Percentiles rank a stretch among this genome's conserved stretches.
Evolutionary conservation across 129 eudicot species (phyloP).

Genomic region (Ambrosia trifida): DNA sequence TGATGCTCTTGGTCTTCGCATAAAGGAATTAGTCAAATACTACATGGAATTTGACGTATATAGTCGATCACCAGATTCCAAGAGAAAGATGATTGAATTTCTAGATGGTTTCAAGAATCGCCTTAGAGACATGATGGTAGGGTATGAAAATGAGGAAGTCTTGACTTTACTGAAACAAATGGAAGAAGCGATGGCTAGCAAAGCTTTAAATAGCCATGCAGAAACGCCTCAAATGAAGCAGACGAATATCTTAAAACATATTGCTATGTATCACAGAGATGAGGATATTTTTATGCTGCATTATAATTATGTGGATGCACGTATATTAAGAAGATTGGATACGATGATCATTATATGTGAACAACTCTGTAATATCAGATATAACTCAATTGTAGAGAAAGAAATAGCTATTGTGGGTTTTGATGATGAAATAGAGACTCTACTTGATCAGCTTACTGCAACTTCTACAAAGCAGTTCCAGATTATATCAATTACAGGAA

Average conservation of each 20-base stretch:
- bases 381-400: neutral
- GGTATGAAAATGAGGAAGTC: slow-evolving; percentile 26
- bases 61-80: neutral
- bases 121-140: slow-evolving; percentile 23
- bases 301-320: too few species aligned
- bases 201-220: neutral
- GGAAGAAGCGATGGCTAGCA: neutral
- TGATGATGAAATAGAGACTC: slow-evolving; percentile 27
- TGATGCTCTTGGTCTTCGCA: too few species aligned
- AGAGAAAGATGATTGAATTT: neutral
- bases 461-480: slow-evolving; percentile 1
- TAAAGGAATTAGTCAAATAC: too few species aligned
- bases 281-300: too few species aligned
- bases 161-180: neutral
- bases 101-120: slow-evolving; percentile 6
- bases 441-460: slow-evolving; percentile 21
- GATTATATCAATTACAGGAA: slow-evolving; percentile 25
- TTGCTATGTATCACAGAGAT: too few species aligned
- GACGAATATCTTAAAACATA: too few species aligned
- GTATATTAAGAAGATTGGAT: neutral
- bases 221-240: too few species aligned
- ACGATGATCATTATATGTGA: neutral
- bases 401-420: slow-evolving; percentile 29
- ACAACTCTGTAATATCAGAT: slow-evolving; percentile 18
- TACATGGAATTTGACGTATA: too few species aligned